Conservation (phyloP, 768 basidiomycete species). For the Naganishia vishniacii region DNA sequence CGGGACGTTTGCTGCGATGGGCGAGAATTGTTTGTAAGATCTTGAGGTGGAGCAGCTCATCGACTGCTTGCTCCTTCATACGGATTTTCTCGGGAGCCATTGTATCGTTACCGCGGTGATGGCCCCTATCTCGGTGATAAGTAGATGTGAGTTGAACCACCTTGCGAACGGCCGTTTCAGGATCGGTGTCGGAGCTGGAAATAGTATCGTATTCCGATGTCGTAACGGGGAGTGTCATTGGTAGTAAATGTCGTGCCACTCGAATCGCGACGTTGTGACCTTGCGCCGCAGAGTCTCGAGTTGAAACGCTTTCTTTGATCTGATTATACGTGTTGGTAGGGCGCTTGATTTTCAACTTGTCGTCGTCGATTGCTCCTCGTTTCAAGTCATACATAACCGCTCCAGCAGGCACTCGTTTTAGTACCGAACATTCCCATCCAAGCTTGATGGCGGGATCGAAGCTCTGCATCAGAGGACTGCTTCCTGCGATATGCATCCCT, state of each 20-base stretch:
- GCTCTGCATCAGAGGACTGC: constrained; percentile 41
- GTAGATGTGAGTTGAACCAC: too few species aligned
- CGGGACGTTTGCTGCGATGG: constrained; percentile 50
- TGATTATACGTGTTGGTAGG: neutral
- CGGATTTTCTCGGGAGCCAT: neutral
- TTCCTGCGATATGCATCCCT: constrained; percentile 44
- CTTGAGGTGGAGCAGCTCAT: constrained; percentile 89
- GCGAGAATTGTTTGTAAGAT: constrained; percentile 74
- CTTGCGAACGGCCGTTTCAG: neutral
- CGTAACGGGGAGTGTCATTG: neutral
- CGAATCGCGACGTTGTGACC: too few species aligned
- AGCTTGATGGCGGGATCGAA: constrained; percentile 43
- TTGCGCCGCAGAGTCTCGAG: neutral
- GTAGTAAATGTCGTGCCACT: too few species aligned
- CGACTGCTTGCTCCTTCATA: constrained; percentile 79
- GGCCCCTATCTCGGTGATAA: too few species aligned
- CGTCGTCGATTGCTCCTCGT: constrained; percentile 30
- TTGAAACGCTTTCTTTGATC: neutral
- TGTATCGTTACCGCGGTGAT: neutral
- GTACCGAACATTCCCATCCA: constrained; percentile 42
- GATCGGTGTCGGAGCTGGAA: constrained; percentile 20
- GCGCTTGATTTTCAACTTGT: constrained; percentile 26
- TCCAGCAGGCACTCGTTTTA: constrained; percentile 41
- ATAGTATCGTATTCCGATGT: constrained; percentile 11
- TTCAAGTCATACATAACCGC: constrained; percentile 34